phyloP scores from a whole-genome alignment of 1,284 basidiomycete species.

The Papiliotrema laurentii region DNA sequence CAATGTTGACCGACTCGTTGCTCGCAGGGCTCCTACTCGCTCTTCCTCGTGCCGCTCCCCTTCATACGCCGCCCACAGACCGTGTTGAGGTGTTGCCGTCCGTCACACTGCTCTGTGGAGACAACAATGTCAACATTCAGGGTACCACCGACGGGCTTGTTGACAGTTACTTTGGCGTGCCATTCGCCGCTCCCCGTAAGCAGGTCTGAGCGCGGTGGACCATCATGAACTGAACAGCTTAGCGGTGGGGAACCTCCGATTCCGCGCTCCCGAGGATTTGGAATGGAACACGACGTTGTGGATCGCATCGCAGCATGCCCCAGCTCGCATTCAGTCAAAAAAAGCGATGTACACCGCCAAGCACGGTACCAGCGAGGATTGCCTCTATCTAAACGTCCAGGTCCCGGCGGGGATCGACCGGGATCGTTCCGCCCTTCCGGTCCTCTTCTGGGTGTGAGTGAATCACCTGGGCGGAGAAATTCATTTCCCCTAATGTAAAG shows the following conservation, averaged over 20 bases:
- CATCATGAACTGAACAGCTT: neutral
- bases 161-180: neutral
- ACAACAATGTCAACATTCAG: neutral
- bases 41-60: too few relatives aligned
- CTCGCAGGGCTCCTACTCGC: too few relatives aligned
- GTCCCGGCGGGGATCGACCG: conserved; percentile 17
- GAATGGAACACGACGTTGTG: neutral
- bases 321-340: neutral
- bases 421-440: conserved; percentile 2
- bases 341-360: neutral
- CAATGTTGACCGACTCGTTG: too few relatives aligned
- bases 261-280: neutral
- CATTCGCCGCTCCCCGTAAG: neutral
- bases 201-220: neutral
- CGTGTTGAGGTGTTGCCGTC: too few relatives aligned
- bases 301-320: neutral
- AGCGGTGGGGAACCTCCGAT: neutral
- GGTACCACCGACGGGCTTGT: neutral
- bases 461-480: too few relatives aligned
- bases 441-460: conserved; percentile 12
- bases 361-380: conserved; percentile 42
- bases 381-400: conserved; percentile 48
- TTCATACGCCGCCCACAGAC: too few relatives aligned
- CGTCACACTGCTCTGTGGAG: neutral
- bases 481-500: neutral